phyloP scores from a whole-genome alignment of 768 basidiomycete genomes.

The Fomitopsis serialis region DNA sequence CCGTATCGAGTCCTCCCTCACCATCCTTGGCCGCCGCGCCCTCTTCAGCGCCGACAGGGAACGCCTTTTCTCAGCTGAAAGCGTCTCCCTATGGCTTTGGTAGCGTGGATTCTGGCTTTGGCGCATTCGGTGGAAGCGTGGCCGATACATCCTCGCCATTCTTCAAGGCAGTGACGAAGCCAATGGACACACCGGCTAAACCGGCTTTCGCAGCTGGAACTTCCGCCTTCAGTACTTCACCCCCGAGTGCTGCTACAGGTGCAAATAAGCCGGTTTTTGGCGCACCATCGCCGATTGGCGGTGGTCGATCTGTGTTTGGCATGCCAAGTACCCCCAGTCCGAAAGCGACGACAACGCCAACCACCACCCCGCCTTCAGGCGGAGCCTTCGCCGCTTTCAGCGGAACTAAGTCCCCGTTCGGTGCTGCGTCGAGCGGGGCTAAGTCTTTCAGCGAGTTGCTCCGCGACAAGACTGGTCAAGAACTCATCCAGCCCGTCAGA shows the following conservation, averaged over 20 bases:
- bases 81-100: slow-evolving; percentile 13
- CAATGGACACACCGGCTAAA: neutral
- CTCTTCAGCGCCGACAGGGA: slow-evolving; percentile 1
- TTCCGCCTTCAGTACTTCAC: neutral
- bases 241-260: slow-evolving; percentile 3
- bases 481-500: slow-evolving; percentile 8
- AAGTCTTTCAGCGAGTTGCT: slow-evolving; percentile 63
- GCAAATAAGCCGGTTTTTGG: slow-evolving; percentile 20
- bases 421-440: slow-evolving; percentile 30
- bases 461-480: slow-evolving; percentile 26
- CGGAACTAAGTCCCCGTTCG: slow-evolving; percentile 33
- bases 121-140: slow-evolving; percentile 3
- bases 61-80: slow-evolving; percentile 12
- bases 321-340: slow-evolving; percentile 13
- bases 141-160: neutral
- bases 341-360: slow-evolving; percentile 12
- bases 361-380: slow-evolving; percentile 20
- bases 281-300: slow-evolving; percentile 11
- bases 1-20: neutral
- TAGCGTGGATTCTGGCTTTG: slow-evolving; percentile 12
- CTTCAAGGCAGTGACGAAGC: neutral
- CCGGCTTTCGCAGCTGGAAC: neutral
- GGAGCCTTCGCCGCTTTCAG: slow-evolving; percentile 38
- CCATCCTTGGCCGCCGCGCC: neutral
- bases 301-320: slow-evolving; percentile 15